Evolutionary conservation across 371 early-diverging fungal genomes (phyloP), one percentile per base, ranked within the genome.

Genomic region (Mucor lusitanicus): DNA sequence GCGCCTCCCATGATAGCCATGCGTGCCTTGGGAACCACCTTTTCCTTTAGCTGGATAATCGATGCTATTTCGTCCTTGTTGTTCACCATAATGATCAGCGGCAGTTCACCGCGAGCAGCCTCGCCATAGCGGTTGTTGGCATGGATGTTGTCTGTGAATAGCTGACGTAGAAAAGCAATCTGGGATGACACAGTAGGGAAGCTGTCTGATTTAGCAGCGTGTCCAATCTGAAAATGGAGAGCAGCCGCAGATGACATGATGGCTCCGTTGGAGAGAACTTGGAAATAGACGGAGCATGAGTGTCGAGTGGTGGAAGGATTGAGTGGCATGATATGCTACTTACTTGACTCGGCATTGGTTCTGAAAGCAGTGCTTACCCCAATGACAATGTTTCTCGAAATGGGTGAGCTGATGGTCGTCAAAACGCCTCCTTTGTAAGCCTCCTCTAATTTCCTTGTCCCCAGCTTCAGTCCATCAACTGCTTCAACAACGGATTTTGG

Each of bases 41-140:
- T 71, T 30, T 83, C 64, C 72, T 90, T 90, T 27, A 93, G 70
- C 5, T 70, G 71, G 32, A 92, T 81, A 1, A 93, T 15, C n/a
- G 88, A 82, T 21, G 88, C 81, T 59, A 92, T 92, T 73, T 91
- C 91, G 74, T 90, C 91, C 62, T 88, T 87, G 73, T 88, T 89
- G 35, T 92, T 64, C 8, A 84, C 85, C 50, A 81, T 68, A 12
- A 88, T 74, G 2, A 90, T 82, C 4, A 89, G 72, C 7, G 92
- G 91, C 7, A 92, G 74, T 35, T 85, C 78, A 37, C 94, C 93
- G 11, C 73, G 72, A 3, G 84, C 83, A 25, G 86, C 91, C 21
- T 77, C 67, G 8, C 70, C 76, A 59, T 79, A 76, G 40, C 72
- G 48, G 54, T 77, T 77, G 21, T 65, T 28, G 0, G 59, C 33